Conservation (phyloP, 1,284 basidiomycete genomes). For the Ustilago shanxiensis region DNA sequence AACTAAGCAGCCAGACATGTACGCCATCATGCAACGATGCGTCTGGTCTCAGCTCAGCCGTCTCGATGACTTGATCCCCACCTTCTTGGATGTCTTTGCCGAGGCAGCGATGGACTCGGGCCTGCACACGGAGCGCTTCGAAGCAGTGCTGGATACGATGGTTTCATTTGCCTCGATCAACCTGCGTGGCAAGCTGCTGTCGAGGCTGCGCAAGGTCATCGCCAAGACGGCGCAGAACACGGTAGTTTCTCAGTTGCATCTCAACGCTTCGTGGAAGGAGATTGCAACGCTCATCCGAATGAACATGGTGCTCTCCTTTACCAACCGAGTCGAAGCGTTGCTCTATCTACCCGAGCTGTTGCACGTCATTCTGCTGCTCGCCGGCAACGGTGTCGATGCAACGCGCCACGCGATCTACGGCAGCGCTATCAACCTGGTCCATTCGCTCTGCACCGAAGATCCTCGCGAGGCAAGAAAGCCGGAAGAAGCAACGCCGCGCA, state of each 20-base stretch:
- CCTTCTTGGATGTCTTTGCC: slow-evolving; percentile 63
- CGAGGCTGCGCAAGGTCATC: slow-evolving; percentile 61
- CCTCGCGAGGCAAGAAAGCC: slow-evolving; percentile 51
- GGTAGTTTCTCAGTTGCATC: slow-evolving; percentile 56
- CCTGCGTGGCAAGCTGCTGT: slow-evolving; percentile 63
- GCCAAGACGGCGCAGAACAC: slow-evolving; percentile 65
- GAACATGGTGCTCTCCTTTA: slow-evolving; percentile 68
- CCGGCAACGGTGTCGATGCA: slow-evolving; percentile 62
- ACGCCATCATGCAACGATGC: slow-evolving; percentile 64
- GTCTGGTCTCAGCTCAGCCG: slow-evolving; percentile 66
- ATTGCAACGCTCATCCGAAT: slow-evolving; percentile 65
- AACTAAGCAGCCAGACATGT: slow-evolving; percentile 65
- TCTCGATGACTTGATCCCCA: slow-evolving; percentile 64
- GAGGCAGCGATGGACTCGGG: slow-evolving; percentile 68
- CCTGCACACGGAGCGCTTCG: slow-evolving; percentile 62
- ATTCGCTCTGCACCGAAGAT: slow-evolving; percentile 67
- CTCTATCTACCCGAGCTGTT: slow-evolving; percentile 64
- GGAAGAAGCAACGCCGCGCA: slow-evolving; percentile 46
- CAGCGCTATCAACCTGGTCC: slow-evolving; percentile 65
- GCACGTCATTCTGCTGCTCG: slow-evolving; percentile 63
- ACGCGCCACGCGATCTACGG: slow-evolving; percentile 62
- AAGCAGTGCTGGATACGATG: slow-evolving; percentile 67
- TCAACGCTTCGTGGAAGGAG: slow-evolving; percentile 66
- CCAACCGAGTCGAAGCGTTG: slow-evolving; percentile 60
- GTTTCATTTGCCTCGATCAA: slow-evolving; percentile 66